Conservation (phyloP, 352 stramenopile species). For the Phytopythium litorale region DNA sequence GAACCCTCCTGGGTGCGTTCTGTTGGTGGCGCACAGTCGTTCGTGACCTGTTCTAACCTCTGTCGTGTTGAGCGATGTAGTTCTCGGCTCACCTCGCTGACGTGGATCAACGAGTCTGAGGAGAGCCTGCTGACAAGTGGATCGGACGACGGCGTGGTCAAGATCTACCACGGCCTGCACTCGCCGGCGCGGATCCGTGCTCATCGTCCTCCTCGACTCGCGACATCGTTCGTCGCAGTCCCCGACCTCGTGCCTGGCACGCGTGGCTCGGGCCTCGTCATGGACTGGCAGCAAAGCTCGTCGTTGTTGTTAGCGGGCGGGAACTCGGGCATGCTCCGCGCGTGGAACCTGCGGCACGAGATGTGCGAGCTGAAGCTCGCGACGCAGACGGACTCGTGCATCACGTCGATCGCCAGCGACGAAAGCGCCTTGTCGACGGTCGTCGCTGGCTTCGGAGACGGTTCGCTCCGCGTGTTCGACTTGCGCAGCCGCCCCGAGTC, state of each 20-base stretch:
- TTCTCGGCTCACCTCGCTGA: slow-evolving; percentile 91
- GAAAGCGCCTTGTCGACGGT: slow-evolving; percentile 72
- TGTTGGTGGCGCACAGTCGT: neutral
- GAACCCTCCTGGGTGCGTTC: slow-evolving; percentile 70
- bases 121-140: slow-evolving; percentile 94
- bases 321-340: slow-evolving; percentile 88
- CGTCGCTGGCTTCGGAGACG: slow-evolving; percentile 93
- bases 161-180: slow-evolving; percentile 92
- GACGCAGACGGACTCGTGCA: slow-evolving; percentile 88
- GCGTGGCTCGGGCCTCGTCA: slow-evolving; percentile 92
- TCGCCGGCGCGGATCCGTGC: slow-evolving; percentile 12
- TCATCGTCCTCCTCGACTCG: slow-evolving; percentile 64
- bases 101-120: slow-evolving; percentile 96
- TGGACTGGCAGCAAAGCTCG: slow-evolving; percentile 93
- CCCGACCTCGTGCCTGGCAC: slow-evolving; percentile 90
- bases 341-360: slow-evolving; percentile 95
- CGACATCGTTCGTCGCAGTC: slow-evolving; percentile 92
- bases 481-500: slow-evolving; percentile 75
- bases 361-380: slow-evolving; percentile 78
- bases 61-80: slow-evolving; percentile 21
- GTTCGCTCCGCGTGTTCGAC: slow-evolving; percentile 94
- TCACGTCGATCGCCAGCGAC: slow-evolving; percentile 88
- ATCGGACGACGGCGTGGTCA: slow-evolving; percentile 95
- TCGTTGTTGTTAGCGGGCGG: slow-evolving; percentile 92
- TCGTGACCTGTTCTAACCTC: slow-evolving; percentile 1